These are phyloP conservation scores for Schizothecium vesticola DNA, from an alignment of 495 filamentous ascomycete genomes.

Conservation along the genomic window DNA sequence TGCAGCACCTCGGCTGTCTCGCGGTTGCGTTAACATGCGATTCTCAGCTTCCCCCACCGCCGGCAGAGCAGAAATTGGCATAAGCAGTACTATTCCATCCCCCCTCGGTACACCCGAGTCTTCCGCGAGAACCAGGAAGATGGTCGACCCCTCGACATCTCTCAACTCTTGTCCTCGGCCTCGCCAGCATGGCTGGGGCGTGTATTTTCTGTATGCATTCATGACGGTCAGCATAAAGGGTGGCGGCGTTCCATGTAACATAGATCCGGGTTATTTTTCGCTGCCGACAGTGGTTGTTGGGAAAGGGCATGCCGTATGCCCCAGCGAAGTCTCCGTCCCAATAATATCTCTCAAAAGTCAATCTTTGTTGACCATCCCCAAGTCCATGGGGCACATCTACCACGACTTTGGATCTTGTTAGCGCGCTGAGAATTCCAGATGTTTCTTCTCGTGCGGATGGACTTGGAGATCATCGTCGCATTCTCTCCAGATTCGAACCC, in stretches of 20 bases:
- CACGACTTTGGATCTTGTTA: background rate
- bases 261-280: conserved; percentile 30
- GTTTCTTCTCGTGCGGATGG: conserved; percentile 12
- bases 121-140: conserved; percentile 3
- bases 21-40: background rate
- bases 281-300: conserved; percentile 7
- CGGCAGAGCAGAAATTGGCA: conserved; percentile 37
- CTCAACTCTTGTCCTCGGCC: conserved; percentile 37
- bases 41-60: conserved; percentile 34
- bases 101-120: background rate
- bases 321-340: conserved; percentile 20
- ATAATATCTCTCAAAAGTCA: conserved; percentile 25
- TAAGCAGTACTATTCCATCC: conserved; percentile 17
- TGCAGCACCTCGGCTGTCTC: background rate
- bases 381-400: background rate
- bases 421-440: background rate
- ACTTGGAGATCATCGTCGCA: conserved; percentile 22
- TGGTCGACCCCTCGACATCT: conserved; percentile 16
- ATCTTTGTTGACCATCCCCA: background rate
- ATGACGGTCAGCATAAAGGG: conserved; percentile 32
- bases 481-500: conserved; percentile 56
- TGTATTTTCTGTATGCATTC: conserved; percentile 33
- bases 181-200: conserved; percentile 19
- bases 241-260: conserved; percentile 39
- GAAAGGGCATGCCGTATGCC: conserved; percentile 13